These are phyloP conservation scores for Cladosporium sp. DNA, from an alignment of 2,329 filamentous ascomycete genomes.

Conservation along the genomic window DNA sequence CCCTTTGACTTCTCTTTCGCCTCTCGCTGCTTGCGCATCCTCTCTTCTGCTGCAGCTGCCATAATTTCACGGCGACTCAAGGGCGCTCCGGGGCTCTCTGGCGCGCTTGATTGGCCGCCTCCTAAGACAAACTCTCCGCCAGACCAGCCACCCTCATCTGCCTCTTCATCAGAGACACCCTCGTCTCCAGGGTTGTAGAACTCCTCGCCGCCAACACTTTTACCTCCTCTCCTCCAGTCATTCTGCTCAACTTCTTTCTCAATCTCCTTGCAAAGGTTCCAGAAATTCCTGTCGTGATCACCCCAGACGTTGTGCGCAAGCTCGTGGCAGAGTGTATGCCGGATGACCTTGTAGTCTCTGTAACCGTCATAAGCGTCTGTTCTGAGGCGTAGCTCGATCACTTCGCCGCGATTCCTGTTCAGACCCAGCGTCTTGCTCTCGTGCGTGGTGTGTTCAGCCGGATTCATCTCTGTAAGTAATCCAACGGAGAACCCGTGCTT, in stretches of 20 bases:
- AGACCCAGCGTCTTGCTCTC: constrained; percentile 79
- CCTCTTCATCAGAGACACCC: constrained; percentile 46
- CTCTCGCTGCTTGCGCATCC: constrained; percentile 50
- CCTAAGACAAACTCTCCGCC: constrained; percentile 69
- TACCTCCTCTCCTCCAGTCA: constrained; percentile 73
- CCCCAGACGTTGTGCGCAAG: constrained; percentile 86
- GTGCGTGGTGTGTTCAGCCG: constrained; percentile 73
- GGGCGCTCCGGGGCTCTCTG: constrained; percentile 25
- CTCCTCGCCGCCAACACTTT: constrained; percentile 55
- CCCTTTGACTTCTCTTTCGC: constrained; percentile 35
- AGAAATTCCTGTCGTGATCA: constrained; percentile 81
- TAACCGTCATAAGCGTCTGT: constrained; percentile 95
- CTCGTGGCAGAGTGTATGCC: constrained; percentile 91
- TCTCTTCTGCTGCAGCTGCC: constrained; percentile 68
- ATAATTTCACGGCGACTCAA: constrained; percentile 69
- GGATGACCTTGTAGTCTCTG: constrained; percentile 84
- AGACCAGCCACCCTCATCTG: constrained; percentile 72
- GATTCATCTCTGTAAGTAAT: constrained; percentile 93
- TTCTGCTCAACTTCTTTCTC: constrained; percentile 77
- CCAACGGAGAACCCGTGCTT: constrained; percentile 81
- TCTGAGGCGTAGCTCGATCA: constrained; percentile 84
- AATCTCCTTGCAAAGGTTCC: constrained; percentile 81
- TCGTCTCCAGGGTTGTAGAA: constrained; percentile 51
- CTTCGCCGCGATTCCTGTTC: constrained; percentile 82
- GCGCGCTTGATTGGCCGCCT: constrained; percentile 18